Evolutionary conservation across 73 alveolate species (phyloP).

Genomic region (Paramecium sonneborni): DNA sequence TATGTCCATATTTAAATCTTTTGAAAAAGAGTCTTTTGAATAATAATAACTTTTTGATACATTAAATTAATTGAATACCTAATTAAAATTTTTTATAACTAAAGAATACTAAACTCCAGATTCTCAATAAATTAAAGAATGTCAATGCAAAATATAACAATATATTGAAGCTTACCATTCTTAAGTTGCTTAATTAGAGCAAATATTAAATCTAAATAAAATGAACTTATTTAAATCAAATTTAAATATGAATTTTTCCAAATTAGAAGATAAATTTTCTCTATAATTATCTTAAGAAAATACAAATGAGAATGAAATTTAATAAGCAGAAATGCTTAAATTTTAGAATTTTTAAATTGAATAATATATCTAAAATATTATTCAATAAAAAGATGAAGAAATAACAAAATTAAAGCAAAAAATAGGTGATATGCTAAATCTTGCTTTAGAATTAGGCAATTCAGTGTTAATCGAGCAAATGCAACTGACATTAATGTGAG

Average conservation of each 20-base stretch:
- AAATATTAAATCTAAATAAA: neutral
- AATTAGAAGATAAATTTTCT: neutral
- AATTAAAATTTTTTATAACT: neutral
- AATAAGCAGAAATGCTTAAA: neutral
- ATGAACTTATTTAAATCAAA: neutral
- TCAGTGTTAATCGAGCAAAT: neutral
- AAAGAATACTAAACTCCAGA: neutral
- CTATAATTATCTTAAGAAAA: neutral
- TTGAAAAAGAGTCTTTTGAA: neutral
- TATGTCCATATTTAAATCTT: neutral
- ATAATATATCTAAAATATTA: neutral
- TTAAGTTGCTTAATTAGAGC: neutral
- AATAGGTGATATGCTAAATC: neutral
- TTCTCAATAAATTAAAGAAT: neutral
- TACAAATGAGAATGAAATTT: neutral
- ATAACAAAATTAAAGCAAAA: neutral
- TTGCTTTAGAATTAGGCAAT: conserved; percentile 2
- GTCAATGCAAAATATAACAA: neutral
- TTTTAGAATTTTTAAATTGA: neutral
- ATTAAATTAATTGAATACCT: neutral
- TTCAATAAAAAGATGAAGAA: neutral
- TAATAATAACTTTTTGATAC: neutral
- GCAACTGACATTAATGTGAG: neutral
- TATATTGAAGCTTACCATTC: neutral
- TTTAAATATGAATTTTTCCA: neutral